phyloP scores from a whole-genome alignment of 192 early-diverging fungal species.

The Coemansia sp. region DNA sequence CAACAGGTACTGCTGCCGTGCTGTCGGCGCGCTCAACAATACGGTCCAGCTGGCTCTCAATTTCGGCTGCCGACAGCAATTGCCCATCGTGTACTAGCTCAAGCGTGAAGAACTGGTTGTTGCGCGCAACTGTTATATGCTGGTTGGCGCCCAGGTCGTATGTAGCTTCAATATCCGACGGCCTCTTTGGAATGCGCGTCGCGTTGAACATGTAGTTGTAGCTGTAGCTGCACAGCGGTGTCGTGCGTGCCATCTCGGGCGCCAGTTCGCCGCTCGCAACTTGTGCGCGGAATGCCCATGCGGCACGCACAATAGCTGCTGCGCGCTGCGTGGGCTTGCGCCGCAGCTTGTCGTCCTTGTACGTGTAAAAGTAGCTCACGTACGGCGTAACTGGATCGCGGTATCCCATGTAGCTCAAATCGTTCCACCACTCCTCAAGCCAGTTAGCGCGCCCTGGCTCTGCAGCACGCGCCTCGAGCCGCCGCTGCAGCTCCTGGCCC shows the following conservation, averaged over 20 bases:
- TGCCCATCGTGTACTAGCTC: conserved; percentile 62
- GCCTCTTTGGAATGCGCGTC: conserved; percentile 84
- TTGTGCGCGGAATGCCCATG: conserved; percentile 80
- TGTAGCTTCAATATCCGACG: conserved; percentile 75
- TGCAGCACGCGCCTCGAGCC: conserved; percentile 73
- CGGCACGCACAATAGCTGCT: conserved; percentile 85
- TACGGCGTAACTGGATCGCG: conserved; percentile 95
- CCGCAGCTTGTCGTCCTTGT: conserved; percentile 84
- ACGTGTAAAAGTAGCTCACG: conserved; percentile 96
- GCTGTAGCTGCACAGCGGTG: conserved; percentile 83
- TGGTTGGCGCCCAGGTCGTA: conserved; percentile 74
- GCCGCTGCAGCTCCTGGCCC: conserved; percentile 82
- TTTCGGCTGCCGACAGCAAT: conserved; percentile 69
- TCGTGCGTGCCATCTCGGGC: conserved; percentile 77
- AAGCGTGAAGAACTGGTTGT: conserved; percentile 87
- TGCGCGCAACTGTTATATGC: conserved; percentile 84
- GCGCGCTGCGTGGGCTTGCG: conserved; percentile 79
- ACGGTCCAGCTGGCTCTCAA: conserved; percentile 67
- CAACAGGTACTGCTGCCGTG: conserved; percentile 69
- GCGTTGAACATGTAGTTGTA: conserved; percentile 98
- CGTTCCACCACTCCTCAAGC: conserved; percentile 98
- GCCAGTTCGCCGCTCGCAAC: conserved; percentile 75
- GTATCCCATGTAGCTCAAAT: conserved; percentile 91
- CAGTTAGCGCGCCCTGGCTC: conserved; percentile 79
- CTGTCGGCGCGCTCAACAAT: conserved; percentile 70